These are phyloP conservation scores for Tuber melanosporum DNA, from an alignment of 495 filamentous ascomycete species.

Conservation along the genomic window DNA sequence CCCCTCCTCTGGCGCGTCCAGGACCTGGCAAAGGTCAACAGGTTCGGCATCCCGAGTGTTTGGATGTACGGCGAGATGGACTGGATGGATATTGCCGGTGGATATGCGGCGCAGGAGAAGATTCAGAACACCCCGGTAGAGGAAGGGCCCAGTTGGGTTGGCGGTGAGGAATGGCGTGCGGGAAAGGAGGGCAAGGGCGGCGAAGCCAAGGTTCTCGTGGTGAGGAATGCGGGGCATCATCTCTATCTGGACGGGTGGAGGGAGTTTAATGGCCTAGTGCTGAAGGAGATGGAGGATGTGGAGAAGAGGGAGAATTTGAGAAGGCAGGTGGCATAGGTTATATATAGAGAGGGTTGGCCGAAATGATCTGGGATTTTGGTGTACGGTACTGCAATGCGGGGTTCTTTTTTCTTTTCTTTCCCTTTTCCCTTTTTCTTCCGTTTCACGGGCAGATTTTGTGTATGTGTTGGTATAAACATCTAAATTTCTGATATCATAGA, in stretches of 20 bases:
- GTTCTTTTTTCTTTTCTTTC: not conserved
- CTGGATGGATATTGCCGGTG: slow-evolving; percentile 95
- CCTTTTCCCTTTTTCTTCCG: not conserved
- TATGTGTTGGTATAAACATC: not conserved
- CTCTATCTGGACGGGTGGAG: slow-evolving; percentile 84
- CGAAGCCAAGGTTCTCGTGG: slow-evolving; percentile 74
- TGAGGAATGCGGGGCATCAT: slow-evolving; percentile 82
- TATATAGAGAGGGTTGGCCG: not conserved
- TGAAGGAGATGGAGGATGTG: slow-evolving; percentile 73
- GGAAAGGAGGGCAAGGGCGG: slow-evolving; percentile 56
- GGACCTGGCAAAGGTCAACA: slow-evolving; percentile 58
- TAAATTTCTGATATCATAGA: not conserved
- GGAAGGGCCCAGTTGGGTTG: slow-evolving; percentile 52
- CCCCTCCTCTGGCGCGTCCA: slow-evolving; percentile 82
- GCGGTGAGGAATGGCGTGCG: slow-evolving; percentile 58
- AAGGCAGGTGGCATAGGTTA: not conserved
- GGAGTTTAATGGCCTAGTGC: slow-evolving; percentile 75
- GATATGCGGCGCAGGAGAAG: slow-evolving; percentile 72
- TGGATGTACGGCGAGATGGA: slow-evolving; percentile 93
- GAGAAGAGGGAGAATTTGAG: slow-evolving; percentile 43
- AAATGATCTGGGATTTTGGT: not conserved
- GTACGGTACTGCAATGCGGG: not conserved
- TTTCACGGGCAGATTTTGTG: not conserved
- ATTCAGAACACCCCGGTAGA: slow-evolving; percentile 51
- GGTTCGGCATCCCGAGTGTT: slow-evolving; percentile 75